Evolutionary conservation across 345 rosid species (phyloP), one percentile per base, ranked within the genome.

Genomic region (Clausena lansium): DNA sequence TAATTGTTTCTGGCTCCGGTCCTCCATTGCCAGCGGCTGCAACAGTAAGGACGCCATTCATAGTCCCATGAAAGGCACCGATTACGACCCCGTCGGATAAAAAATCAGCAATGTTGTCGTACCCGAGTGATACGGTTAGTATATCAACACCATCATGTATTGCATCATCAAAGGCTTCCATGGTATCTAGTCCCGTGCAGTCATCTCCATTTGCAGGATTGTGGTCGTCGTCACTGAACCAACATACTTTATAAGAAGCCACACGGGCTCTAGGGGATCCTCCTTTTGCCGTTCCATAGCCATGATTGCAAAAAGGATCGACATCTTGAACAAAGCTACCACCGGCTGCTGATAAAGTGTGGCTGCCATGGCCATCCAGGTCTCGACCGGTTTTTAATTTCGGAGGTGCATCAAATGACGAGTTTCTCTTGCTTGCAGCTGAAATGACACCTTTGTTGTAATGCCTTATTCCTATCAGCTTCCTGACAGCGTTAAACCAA

Each of bases 91-190:
- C 70, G 61, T 88, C 88, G 1, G 38, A 2, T 60, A 76, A 73
- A 70, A 75, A 86, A 25, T 88, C 83, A 0, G 8, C 0, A 9
- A 84, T 45, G 0, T 0, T 24, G 5, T 79, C 85, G 0, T 89
- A 88, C 1, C 86, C 55, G 1, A 89, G 86, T 10, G 83, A 73
- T 0, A 88, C 83, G 20, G 86, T 45, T 45, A 45, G 11, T 36
- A 88, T 86, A 45, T 88, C 91, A 5, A 84, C 89, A 1, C 89
- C 89, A 61, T 88, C 91, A 9, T 50, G 27, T 30, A 88, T 86
- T 1, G 91, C 91, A 17, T 63, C 81, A 6, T 88, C 89, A 19
- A 86, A 82, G 33, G 50, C 50, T 45, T 13, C 50, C 11, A 45
- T 45, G 50, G 50, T 45, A 45, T 45, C 50, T 45, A 11, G 50